A percentile compares a stretch with the other conserved stretches of the same genome.
Evolutionary conservation across 2,329 filamentous ascomycete genomes (phyloP).

Genomic region (Byssothecium circinans): DNA sequence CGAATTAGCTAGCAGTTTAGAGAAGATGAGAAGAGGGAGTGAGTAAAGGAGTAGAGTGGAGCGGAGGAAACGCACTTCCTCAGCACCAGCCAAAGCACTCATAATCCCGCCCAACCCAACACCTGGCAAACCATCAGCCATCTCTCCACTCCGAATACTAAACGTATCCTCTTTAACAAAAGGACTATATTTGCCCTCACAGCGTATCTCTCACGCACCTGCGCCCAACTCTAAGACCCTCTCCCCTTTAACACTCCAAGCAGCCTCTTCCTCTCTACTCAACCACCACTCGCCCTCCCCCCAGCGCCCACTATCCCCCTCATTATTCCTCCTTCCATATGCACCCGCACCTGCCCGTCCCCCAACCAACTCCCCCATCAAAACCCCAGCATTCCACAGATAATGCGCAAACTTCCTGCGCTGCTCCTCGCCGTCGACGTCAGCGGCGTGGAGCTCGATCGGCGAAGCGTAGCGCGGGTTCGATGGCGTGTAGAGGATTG

Average conservation of each 20-base stretch:
- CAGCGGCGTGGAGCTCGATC: constrained; percentile 47
- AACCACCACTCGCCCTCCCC: constrained; percentile 38
- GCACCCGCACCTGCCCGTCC: constrained; percentile 20
- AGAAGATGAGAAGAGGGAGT: too few species aligned
- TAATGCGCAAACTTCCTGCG: constrained; percentile 69
- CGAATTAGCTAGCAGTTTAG: too few species aligned
- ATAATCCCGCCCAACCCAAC: constrained; percentile 53
- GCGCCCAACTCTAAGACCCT: constrained; percentile 67
- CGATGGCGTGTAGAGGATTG: constrained; percentile 57
- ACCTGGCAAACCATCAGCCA: constrained; percentile 37
- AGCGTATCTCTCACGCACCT: constrained; percentile 52
- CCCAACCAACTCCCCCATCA: constrained; percentile 50
- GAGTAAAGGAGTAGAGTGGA: too few species aligned
- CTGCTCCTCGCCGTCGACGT: constrained; percentile 56
- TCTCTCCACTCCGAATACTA: constrained; percentile 9
- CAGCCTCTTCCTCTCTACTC: constrained; percentile 29
- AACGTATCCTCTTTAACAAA: not conserved
- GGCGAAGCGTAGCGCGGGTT: constrained; percentile 41
- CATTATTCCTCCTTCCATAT: constrained; percentile 16
- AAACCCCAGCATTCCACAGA: constrained; percentile 67
- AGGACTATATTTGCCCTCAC: constrained; percentile 8
- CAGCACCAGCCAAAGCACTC: constrained; percentile 48
- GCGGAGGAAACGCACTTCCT: constrained; percentile 41
- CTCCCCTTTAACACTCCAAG: constrained; percentile 54
- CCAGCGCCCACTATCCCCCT: constrained; percentile 23